Conservation (phyloP, 306 rosid species). For the Canavalia gladiata region DNA sequence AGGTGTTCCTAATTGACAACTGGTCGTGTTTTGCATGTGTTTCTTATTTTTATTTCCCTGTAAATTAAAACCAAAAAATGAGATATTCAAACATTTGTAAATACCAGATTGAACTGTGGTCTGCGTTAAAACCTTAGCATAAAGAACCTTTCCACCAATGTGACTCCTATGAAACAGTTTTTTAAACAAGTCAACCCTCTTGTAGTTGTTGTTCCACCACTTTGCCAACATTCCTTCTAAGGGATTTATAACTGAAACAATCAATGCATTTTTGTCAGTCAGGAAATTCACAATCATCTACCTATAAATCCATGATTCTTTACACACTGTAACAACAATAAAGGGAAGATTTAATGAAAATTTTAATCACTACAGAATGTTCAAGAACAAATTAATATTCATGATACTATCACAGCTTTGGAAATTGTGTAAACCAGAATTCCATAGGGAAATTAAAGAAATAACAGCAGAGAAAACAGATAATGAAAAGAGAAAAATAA, state of each 20-base stretch:
- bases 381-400: too few species aligned
- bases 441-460: too few species aligned
- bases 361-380: too few species aligned
- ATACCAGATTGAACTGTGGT: background rate
- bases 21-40: background rate
- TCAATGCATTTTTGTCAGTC: background rate
- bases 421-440: too few species aligned
- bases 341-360: background rate
- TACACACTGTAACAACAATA: background rate
- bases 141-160: too few species aligned
- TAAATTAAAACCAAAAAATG: background rate
- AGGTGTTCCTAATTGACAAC: background rate
- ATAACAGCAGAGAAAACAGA: too few species aligned
- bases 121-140: too few species aligned
- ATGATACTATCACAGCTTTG: too few species aligned
- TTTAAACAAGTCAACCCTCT: background rate
- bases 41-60: background rate
- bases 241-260: constrained; percentile 10
- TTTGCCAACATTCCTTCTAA: background rate
- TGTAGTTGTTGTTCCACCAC: background rate
- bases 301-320: background rate
- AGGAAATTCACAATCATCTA: background rate
- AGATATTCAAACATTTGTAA: background rate
- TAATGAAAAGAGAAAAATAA: too few species aligned
- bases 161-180: too few species aligned